phyloP scores from a whole-genome alignment of 208 protist species.

The Porcisia deanei region DNA sequence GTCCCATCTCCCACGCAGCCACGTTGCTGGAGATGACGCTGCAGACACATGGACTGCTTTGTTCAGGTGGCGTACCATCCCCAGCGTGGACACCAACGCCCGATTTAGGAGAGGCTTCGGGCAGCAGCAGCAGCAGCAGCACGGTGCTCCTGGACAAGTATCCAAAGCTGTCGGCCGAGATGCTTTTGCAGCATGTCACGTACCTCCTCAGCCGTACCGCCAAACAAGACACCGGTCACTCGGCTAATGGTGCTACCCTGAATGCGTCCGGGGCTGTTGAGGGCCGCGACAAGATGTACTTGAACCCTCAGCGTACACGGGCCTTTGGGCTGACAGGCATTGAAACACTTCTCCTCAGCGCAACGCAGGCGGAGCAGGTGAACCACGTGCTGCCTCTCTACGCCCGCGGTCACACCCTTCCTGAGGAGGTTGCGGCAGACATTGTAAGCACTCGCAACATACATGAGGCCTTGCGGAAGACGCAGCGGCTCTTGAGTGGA shows the following conservation, averaged over 20 bases:
- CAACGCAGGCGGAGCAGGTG: slow-evolving; percentile 54
- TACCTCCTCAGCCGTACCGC: slow-evolving; percentile 7
- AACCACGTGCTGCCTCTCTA: slow-evolving; percentile 67
- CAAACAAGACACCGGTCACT: neutral
- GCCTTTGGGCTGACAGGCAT: slow-evolving; percentile 56
- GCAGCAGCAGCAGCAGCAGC: neutral
- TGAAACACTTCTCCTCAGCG: slow-evolving; percentile 57
- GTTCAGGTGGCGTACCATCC: slow-evolving; percentile 52
- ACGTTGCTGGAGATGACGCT: slow-evolving; percentile 70
- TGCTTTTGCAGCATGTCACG: slow-evolving; percentile 54
- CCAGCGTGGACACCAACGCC: slow-evolving; percentile 39
- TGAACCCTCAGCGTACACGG: slow-evolving; percentile 34
- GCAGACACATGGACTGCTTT: slow-evolving; percentile 66
- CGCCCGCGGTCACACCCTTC: slow-evolving; percentile 52
- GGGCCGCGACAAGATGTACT: neutral
- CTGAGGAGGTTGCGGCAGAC: slow-evolving; percentile 38
- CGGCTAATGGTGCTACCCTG: neutral
- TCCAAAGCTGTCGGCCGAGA: slow-evolving; percentile 44
- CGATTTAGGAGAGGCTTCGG: slow-evolving; percentile 8
- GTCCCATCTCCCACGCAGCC: slow-evolving; percentile 31
- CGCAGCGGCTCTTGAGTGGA: slow-evolving; percentile 16
- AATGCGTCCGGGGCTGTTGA: neutral
- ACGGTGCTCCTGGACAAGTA: slow-evolving; percentile 50
- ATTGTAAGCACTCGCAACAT: slow-evolving; percentile 63
- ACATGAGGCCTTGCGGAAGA: slow-evolving; percentile 56